Conservation (phyloP, 2,329 filamentous ascomycete species). For the Pyrenochaeta sp. region DNA sequence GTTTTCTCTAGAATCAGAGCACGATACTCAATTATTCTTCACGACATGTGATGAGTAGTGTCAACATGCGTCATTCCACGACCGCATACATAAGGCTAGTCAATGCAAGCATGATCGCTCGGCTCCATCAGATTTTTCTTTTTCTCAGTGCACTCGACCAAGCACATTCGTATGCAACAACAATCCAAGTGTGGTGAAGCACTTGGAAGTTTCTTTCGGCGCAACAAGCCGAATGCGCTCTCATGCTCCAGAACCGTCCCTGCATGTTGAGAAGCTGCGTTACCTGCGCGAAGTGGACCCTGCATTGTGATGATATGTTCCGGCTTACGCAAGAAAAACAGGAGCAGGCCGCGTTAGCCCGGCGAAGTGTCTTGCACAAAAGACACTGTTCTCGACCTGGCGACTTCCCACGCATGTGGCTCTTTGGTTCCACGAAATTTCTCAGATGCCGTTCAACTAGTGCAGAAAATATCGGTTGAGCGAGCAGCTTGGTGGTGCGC, state of each 20-base stretch:
- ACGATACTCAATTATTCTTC: neutral
- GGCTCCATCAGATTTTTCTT: too few species aligned
- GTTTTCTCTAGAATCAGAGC: neutral
- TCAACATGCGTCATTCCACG: too few species aligned
- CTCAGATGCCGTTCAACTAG: neutral
- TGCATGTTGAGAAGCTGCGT: neutral
- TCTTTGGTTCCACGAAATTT: neutral
- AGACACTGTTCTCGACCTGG: neutral
- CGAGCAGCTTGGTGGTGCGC: neutral
- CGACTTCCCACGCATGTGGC: neutral
- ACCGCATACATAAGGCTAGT: too few species aligned
- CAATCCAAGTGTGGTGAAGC: too few species aligned
- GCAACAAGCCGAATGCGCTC: neutral
- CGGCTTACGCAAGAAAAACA: neutral
- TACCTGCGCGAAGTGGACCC: neutral
- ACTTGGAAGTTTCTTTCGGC: neutral
- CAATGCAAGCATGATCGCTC: too few species aligned
- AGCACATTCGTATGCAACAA: too few species aligned
- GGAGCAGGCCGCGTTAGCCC: neutral
- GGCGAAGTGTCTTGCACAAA: neutral
- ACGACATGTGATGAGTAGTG: neutral
- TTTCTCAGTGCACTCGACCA: too few species aligned
- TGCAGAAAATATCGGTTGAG: neutral
- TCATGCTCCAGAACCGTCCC: neutral
- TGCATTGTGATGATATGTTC: neutral